Evolutionary conservation across 208 protist genomes (phyloP).

Genomic region (Acanthamoeba lenticulata): DNA sequence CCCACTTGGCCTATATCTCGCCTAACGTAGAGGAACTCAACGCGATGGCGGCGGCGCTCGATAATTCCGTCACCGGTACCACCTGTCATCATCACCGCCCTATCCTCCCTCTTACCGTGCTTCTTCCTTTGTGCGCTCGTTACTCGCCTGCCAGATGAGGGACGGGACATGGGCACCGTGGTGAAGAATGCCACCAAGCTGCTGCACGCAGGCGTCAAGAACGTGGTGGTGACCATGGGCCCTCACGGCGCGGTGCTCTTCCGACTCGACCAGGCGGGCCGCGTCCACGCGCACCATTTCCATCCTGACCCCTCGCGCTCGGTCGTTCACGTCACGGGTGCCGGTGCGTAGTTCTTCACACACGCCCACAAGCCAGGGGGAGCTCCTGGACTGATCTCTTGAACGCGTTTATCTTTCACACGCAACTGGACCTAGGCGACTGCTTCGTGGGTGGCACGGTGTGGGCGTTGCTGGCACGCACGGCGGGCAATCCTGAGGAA

Average conservation of each 20-base stretch:
- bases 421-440: background rate
- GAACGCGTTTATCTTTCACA: background rate
- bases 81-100: too few species aligned
- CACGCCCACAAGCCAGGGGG: background rate
- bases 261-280: background rate
- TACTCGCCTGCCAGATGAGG: background rate
- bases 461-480: background rate
- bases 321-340: constrained; percentile 19
- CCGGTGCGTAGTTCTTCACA: background rate
- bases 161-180: background rate
- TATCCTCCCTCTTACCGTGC: background rate
- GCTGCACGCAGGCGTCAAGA: background rate
- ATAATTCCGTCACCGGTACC: background rate
- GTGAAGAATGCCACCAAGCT: background rate
- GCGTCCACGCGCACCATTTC: background rate
- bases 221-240: constrained; percentile 11
- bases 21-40: constrained; percentile 34
- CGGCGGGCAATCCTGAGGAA: background rate
- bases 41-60: constrained; percentile 4
- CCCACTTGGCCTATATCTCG: background rate
- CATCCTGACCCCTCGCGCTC: background rate
- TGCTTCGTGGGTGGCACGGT: constrained; percentile 32
- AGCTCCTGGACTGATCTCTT: background rate
- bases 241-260: background rate
- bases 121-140: background rate